Evolutionary conservation across 1,284 basidiomycete genomes (phyloP).

Genomic region (Fistulina hepatica): DNA sequence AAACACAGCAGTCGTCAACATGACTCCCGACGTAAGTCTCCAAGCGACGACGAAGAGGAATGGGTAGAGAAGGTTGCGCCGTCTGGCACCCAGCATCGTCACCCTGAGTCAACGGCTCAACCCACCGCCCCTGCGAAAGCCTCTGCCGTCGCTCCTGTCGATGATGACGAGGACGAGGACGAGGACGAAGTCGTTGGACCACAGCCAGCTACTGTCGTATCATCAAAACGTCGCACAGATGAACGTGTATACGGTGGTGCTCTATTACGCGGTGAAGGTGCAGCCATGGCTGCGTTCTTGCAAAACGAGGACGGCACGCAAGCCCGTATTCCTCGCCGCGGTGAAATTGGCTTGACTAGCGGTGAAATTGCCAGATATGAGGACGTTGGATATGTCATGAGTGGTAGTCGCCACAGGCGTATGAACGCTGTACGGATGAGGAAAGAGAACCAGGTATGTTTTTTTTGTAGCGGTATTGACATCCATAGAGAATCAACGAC

Average conservation of each 20-base stretch:
- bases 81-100: conserved; percentile 3
- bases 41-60: conserved; percentile 26
- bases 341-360: conserved; percentile 90
- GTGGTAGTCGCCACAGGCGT: conserved; percentile 81
- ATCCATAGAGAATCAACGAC: no score
- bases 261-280: conserved; percentile 88
- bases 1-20: conserved; percentile 5
- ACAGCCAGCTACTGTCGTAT: conserved; percentile 39
- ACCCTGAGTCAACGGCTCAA: no score
- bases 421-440: conserved; percentile 98
- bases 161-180: conserved; percentile 30
- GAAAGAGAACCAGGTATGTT: conserved; percentile 87
- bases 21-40: background rate
- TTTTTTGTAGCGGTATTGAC: no score
- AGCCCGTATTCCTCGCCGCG: conserved; percentile 91
- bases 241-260: conserved; percentile 78
- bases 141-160: conserved; percentile 13
- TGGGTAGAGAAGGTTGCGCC: conserved; percentile 57
- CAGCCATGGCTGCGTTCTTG: conserved; percentile 93
- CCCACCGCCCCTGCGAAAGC: no score
- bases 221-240: conserved; percentile 42
- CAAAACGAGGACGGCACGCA: conserved; percentile 83
- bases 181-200: conserved; percentile 49
- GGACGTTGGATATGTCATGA: conserved; percentile 95
- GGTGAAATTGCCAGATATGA: conserved; percentile 85